Conservation (phyloP, 805 yeast genomes). For the Ogataea chonburiensis region DNA sequence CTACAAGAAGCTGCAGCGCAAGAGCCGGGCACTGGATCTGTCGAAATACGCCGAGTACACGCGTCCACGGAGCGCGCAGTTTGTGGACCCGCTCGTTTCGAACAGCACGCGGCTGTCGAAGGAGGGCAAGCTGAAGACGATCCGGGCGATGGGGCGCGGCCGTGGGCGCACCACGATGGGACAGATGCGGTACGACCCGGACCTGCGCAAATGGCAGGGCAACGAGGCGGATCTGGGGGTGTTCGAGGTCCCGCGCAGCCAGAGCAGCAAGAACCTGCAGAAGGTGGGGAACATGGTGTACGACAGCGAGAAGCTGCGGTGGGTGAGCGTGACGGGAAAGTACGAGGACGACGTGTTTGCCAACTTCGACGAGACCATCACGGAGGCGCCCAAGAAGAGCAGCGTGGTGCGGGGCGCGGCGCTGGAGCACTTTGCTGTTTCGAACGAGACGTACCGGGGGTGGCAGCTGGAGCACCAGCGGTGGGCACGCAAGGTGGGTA, state of each 20-base stretch:
- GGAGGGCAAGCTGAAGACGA: slow-evolving; percentile 33
- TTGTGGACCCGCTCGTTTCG: slow-evolving; percentile 10
- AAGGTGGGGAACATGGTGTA: slow-evolving; percentile 56
- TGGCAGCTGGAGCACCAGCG: slow-evolving; percentile 35
- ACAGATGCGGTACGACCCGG: slow-evolving; percentile 55
- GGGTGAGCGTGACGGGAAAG: slow-evolving; percentile 52
- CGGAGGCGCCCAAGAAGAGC: slow-evolving; percentile 21
- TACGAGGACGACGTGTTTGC: slow-evolving; percentile 47
- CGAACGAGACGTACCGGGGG: slow-evolving; percentile 26
- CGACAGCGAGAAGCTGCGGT: slow-evolving; percentile 53
- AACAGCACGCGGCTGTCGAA: slow-evolving; percentile 28
- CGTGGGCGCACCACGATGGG: slow-evolving; percentile 31
- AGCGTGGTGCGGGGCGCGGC: not conserved
- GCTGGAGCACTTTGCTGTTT: slow-evolving; percentile 23
- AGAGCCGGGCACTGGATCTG: slow-evolving; percentile 28
- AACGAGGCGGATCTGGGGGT: slow-evolving; percentile 55
- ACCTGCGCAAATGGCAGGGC: slow-evolving; percentile 59
- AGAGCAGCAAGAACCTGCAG: slow-evolving; percentile 35
- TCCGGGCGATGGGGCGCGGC: slow-evolving; percentile 29
- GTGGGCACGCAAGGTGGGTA: slow-evolving; percentile 36
- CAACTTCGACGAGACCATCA: slow-evolving; percentile 39
- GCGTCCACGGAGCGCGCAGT: slow-evolving; percentile 11
- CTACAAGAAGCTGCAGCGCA: slow-evolving; percentile 26
- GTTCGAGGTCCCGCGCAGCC: slow-evolving; percentile 42
- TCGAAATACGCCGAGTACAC: slow-evolving; percentile 28